These are phyloP conservation scores for Scalesia atractyloides DNA, from an alignment of 129 eudicot genomes.

Conservation along the genomic window DNA sequence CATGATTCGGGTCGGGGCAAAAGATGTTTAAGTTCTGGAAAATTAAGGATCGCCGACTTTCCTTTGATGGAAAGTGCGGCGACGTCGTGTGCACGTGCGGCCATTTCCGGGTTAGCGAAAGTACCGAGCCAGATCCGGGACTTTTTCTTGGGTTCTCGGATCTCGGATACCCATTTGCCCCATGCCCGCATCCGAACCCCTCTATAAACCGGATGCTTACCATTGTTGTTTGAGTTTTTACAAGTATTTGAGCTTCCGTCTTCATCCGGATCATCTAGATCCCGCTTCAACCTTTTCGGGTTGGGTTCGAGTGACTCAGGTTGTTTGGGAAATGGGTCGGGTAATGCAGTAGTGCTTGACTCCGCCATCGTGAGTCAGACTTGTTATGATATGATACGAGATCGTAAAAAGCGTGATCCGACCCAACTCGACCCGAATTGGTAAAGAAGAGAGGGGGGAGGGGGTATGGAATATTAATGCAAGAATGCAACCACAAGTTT, in stretches of 20 bases:
- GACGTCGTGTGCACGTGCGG: constrained; percentile 94
- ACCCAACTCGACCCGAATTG: neutral
- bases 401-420: constrained; percentile 1
- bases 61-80: constrained; percentile 78
- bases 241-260: neutral
- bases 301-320: constrained; percentile 19
- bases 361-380: constrained; percentile 23
- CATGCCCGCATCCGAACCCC: constrained; percentile 88
- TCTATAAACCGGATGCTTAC: constrained; percentile 68
- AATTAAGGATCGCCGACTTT: constrained; percentile 67
- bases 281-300: constrained; percentile 35
- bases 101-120: constrained; percentile 83
- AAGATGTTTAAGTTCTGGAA: constrained; percentile 58
- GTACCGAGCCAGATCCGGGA: constrained; percentile 96
- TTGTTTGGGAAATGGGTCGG: constrained; percentile 25
- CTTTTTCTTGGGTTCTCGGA: constrained; percentile 82
- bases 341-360: constrained; percentile 20
- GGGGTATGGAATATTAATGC: constrained; percentile 2
- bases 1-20: constrained; percentile 74
- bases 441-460: neutral
- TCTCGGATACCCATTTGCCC: constrained; percentile 94
- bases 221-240: constrained; percentile 36
- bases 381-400: neutral
- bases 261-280: constrained; percentile 25
- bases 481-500: constrained; percentile 23